phyloP scores from a whole-genome alignment of 352 stramenopile genomes.

The Phytopythium mirpurense region DNA sequence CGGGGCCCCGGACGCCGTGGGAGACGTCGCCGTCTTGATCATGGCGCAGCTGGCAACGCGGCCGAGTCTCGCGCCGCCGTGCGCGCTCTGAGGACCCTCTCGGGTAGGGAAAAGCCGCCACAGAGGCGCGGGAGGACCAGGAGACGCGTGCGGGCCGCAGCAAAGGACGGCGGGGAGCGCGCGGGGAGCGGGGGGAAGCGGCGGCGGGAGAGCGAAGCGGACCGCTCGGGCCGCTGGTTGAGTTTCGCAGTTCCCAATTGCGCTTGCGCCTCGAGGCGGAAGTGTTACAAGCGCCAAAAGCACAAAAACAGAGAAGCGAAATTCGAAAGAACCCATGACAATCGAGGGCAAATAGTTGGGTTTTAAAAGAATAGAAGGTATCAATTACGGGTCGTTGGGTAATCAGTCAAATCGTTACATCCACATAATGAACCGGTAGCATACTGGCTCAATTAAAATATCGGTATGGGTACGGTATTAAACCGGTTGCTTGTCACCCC shows the following conservation, averaged over 20 bases:
- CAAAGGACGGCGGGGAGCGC: neutral
- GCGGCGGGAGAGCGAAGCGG: neutral
- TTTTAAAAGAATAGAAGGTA: too few species aligned
- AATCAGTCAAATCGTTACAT: too few species aligned
- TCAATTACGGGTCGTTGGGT: too few species aligned
- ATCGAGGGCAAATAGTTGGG: too few species aligned
- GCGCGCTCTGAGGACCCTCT: neutral
- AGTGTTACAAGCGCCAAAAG: neutral
- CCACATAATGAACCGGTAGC: too few species aligned
- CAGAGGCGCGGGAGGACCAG: neutral
- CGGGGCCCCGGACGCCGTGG: neutral
- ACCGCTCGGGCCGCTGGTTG: conserved; percentile 3
- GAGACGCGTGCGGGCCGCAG: neutral
- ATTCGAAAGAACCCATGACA: too few species aligned
- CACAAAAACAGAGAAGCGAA: neutral
- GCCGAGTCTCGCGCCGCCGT: neutral
- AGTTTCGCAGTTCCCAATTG: conserved; percentile 10
- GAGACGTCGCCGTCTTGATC: conserved; percentile 1
- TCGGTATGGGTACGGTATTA: too few species aligned
- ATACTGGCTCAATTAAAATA: neutral
- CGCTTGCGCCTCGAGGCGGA: too few species aligned
- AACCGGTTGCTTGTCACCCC: neutral
- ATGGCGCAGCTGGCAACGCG: neutral
- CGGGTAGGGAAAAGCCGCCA: neutral
- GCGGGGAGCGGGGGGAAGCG: conserved; percentile 12